These are phyloP conservation scores for Mariannaea sp. DNA, from an alignment of 2,329 filamentous ascomycete genomes.

Conservation along the genomic window DNA sequence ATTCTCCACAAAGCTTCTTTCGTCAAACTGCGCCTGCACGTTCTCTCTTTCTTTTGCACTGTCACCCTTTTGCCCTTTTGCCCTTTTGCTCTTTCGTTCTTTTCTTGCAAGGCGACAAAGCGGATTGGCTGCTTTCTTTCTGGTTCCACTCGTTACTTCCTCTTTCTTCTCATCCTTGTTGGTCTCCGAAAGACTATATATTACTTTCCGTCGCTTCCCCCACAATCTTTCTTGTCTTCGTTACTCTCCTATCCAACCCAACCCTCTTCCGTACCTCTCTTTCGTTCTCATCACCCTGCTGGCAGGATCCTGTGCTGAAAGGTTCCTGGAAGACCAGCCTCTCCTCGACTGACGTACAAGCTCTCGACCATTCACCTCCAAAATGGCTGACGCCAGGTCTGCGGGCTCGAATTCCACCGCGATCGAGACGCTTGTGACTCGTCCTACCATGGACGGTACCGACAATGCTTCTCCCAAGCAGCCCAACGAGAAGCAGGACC, in stretches of 20 bases:
- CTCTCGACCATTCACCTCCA: constrained; percentile 9
- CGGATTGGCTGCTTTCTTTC: constrained; percentile 5
- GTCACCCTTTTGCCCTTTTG: too few species aligned
- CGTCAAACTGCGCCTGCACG: not conserved
- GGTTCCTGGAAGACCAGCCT: not conserved
- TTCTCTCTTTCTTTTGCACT: constrained; percentile 12
- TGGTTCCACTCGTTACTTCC: not conserved
- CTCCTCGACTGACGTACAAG: not conserved
- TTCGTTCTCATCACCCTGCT: constrained; percentile 24
- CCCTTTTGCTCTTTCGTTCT: too few species aligned
- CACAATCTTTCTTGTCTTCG: constrained; percentile 10
- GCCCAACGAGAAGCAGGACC: constrained; percentile 14
- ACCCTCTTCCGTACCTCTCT: constrained; percentile 12
- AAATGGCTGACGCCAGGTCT: constrained; percentile 33
- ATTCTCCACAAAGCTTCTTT: constrained; percentile 15
- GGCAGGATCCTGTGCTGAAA: constrained; percentile 27
- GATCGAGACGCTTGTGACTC: constrained; percentile 10
- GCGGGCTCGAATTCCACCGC: constrained; percentile 1
- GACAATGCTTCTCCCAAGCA: not conserved
- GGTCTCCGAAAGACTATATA: constrained; percentile 12
- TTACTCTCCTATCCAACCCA: constrained; percentile 5
- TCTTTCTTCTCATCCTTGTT: constrained; percentile 15
- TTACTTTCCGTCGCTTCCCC: constrained; percentile 15
- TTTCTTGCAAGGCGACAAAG: constrained; percentile 3
- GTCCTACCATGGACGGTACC: constrained; percentile 11